Evolutionary conservation across 257 asterid genomes (phyloP), one percentile per base, ranked within the genome.

Genomic region (Przewalskia tangutica): DNA sequence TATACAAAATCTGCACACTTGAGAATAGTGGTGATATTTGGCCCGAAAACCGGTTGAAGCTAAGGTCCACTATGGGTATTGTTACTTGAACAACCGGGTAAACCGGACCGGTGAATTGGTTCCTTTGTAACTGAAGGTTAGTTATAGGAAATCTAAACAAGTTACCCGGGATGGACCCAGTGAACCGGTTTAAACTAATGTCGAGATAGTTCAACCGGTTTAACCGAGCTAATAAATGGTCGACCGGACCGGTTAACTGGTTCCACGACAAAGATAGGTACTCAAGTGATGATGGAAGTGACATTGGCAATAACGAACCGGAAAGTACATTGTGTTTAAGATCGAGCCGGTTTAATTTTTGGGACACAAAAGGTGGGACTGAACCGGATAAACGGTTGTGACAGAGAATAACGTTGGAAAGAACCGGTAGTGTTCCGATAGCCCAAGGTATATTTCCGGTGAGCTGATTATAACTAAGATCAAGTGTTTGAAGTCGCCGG

Each of bases 181-280:
- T 88, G 91, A 96, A 91, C 79, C 64, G 93, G 89, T 96, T 96
- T 83, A 88, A 56, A 59, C 99, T 96, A 2, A 96, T 85, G 88
- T 96, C 99, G 2, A 94, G 56, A 84, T 91, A 91, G 79, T 88
- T 96, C 7, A 93, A 23, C 87, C 84, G 89, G 89, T 88, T 90
- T 3, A 96, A 53, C 3, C 85, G 85, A 78, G 88, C 50, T 6
- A 96, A 11, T 0, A 83, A 44, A 81, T 78, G 84, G 84, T 91
- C 97, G 14, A 93, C 93, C 1, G 95, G 92, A 3, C 99, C 98
- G 40, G 76, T 77, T 23, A 96, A 83, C 60, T 87, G 91, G 88
- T 96, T 96, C 97, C 91, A 88, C 0, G 99, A 94, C 51, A 96
- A 14, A 0, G 98, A 90, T 18, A 95, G 92, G 77, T 92, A 93